These are phyloP conservation scores for Phytophthora ohioensis DNA, from an alignment of 352 stramenopile species.

Conservation along the genomic window DNA sequence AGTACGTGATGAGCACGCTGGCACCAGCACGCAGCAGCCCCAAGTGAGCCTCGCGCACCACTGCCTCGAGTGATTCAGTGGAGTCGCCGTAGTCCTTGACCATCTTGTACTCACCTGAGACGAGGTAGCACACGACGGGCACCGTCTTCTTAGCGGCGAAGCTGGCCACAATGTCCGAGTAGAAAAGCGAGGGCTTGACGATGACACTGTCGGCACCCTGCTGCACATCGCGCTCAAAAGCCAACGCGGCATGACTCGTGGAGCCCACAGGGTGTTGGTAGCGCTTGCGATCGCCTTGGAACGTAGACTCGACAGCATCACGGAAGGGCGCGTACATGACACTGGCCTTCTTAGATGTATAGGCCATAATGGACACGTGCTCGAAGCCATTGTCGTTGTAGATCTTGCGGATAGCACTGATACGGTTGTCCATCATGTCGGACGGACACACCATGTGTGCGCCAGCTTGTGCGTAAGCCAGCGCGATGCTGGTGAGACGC, in stretches of 20 bases:
- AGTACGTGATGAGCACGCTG: slow-evolving; percentile 99
- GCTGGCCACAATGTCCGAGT: slow-evolving; percentile 97
- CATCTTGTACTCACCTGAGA: slow-evolving; percentile 99
- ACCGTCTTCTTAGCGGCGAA: slow-evolving; percentile 94
- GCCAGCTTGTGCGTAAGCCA: slow-evolving; percentile 96
- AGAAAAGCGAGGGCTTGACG: slow-evolving; percentile 99
- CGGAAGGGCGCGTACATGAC: slow-evolving; percentile 97
- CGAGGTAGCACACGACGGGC: slow-evolving; percentile 98
- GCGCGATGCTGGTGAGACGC: slow-evolving; percentile 95
- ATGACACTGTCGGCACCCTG: slow-evolving; percentile 99
- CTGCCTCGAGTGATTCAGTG: slow-evolving; percentile 81
- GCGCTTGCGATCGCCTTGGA: slow-evolving; percentile 96
- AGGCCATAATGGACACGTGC: slow-evolving; percentile 99
- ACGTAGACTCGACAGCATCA: slow-evolving; percentile 97
- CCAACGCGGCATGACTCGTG: slow-evolving; percentile 81
- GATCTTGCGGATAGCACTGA: slow-evolving; percentile 94
- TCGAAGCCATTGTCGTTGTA: slow-evolving; percentile 97
- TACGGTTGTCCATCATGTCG: slow-evolving; percentile 98
- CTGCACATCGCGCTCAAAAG: slow-evolving; percentile 80
- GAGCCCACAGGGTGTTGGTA: slow-evolving; percentile 96
- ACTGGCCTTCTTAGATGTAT: slow-evolving; percentile 98
- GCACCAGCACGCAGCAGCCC: slow-evolving; percentile 92
- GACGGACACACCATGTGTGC: slow-evolving; percentile 97
- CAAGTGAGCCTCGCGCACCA: slow-evolving; percentile 88
- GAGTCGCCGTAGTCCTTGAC: slow-evolving; percentile 94